Conservation (phyloP, 306 rosid species). For the Quercus bicolor region DNA sequence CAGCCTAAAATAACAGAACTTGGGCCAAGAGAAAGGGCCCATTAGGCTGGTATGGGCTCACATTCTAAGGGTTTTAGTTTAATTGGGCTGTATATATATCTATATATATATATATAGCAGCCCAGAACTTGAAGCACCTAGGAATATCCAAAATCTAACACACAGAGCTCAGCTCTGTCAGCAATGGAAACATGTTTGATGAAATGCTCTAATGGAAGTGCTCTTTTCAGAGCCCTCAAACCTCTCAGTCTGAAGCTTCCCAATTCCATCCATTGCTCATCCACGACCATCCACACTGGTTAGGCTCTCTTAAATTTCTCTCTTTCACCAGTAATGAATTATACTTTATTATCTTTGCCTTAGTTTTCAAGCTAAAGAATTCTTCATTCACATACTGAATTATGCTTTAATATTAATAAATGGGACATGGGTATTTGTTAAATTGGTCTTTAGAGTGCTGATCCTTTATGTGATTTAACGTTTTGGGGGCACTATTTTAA, state of each 20-base stretch:
- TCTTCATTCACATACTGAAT: not conserved
- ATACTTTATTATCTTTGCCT: not conserved
- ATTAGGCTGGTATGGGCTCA: too few relatives aligned
- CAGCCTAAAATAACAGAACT: too few relatives aligned
- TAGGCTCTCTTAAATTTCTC: not conserved
- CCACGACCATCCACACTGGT: slow-evolving; percentile 37
- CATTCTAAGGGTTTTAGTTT: too few relatives aligned
- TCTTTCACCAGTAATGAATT: not conserved
- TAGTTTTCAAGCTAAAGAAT: not conserved
- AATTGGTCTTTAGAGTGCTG: not conserved
- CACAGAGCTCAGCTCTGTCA: not conserved
- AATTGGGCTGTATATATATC: too few relatives aligned
- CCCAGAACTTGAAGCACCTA: not conserved
- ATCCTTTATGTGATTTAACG: not conserved
- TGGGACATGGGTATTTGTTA: not conserved
- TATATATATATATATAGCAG: too few relatives aligned
- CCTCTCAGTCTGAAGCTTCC: slow-evolving; percentile 16
- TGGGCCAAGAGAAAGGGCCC: too few relatives aligned
- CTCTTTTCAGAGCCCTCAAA: slow-evolving; percentile 41
- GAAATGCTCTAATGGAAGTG: slow-evolving; percentile 46
- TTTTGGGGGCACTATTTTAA: not conserved
- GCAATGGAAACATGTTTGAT: slow-evolving; percentile 41
- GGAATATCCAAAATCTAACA: not conserved
- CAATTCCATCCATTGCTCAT: slow-evolving; percentile 33
- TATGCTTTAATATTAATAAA: not conserved